Conservation (phyloP, 805 yeast genomes). For the Starmerella apis region DNA sequence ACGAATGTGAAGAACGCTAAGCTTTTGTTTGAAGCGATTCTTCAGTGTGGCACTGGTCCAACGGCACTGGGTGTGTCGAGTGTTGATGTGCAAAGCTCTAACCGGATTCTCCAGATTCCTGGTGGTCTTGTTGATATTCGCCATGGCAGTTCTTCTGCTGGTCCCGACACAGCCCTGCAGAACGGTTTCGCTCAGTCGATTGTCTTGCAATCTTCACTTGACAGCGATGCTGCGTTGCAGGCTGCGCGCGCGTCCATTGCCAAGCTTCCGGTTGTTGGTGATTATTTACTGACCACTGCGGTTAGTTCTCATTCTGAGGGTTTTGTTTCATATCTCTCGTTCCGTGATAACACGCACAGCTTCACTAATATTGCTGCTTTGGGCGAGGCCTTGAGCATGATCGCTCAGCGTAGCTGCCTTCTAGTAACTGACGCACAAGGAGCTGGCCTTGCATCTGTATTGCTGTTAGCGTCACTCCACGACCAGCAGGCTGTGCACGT, state of each 20-base stretch:
- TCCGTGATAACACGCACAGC: slow-evolving; percentile 34
- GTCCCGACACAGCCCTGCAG: slow-evolving; percentile 60
- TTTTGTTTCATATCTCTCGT: slow-evolving; percentile 54
- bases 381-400: slow-evolving; percentile 55
- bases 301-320: slow-evolving; percentile 67
- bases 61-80: slow-evolving; percentile 42
- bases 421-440: slow-evolving; percentile 86
- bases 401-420: slow-evolving; percentile 71
- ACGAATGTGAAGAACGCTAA: slow-evolving; percentile 97
- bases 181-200: slow-evolving; percentile 85
- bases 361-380: slow-evolving; percentile 36
- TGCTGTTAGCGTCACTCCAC: slow-evolving; percentile 80
- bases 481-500: slow-evolving; percentile 68
- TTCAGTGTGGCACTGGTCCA: slow-evolving; percentile 36
- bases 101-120: slow-evolving; percentile 68
- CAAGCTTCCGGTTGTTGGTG: slow-evolving; percentile 39
- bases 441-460: slow-evolving; percentile 83
- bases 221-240: slow-evolving; percentile 54
- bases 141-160: slow-evolving; percentile 51
- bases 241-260: slow-evolving; percentile 50
- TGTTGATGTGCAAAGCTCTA: slow-evolving; percentile 85
- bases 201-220: slow-evolving; percentile 51
- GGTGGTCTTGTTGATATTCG: slow-evolving; percentile 71
- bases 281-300: slow-evolving; percentile 72
- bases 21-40: slow-evolving; percentile 73